Evolutionary conservation across 2,329 filamentous ascomycete genomes (phyloP).

Genomic region (Beauveria bassiana): DNA sequence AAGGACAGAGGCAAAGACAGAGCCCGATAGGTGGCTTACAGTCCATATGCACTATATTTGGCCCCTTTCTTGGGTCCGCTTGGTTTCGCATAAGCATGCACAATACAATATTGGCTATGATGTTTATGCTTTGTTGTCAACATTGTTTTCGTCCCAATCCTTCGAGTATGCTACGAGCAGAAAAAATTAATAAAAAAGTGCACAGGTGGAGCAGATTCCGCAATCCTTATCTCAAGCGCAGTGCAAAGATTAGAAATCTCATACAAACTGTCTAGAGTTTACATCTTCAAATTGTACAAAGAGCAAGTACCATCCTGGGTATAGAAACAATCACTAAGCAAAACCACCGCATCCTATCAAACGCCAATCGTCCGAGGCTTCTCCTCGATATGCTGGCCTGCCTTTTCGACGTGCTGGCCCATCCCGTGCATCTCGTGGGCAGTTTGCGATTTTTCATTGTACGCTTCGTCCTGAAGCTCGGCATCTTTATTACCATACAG

Average conservation of each 20-base stretch:
- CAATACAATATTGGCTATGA: neutral
- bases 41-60: too few species aligned
- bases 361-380: slow-evolving; percentile 6
- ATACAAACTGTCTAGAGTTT: neutral
- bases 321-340: neutral
- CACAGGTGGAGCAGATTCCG: neutral
- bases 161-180: neutral
- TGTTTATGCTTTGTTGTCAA: too few species aligned
- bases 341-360: neutral
- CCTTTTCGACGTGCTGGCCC: slow-evolving; percentile 29
- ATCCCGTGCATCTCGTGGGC: slow-evolving; percentile 24
- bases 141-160: neutral
- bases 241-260: too few species aligned
- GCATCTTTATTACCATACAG: slow-evolving; percentile 45
- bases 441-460: slow-evolving; percentile 36
- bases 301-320: neutral
- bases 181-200: too few species aligned
- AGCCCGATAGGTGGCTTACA: neutral
- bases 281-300: neutral
- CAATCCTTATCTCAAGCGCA: neutral
- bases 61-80: too few species aligned
- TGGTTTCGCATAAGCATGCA: neutral
- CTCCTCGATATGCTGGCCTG: neutral
- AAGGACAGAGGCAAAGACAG: neutral
- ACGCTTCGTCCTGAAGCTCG: slow-evolving; percentile 34